Percentiles rank a stretch among this genome's conserved stretches.
phyloP scores from a whole-genome alignment of 495 filamentous ascomycete species.

The Podospora pseudopauciseta region DNA sequence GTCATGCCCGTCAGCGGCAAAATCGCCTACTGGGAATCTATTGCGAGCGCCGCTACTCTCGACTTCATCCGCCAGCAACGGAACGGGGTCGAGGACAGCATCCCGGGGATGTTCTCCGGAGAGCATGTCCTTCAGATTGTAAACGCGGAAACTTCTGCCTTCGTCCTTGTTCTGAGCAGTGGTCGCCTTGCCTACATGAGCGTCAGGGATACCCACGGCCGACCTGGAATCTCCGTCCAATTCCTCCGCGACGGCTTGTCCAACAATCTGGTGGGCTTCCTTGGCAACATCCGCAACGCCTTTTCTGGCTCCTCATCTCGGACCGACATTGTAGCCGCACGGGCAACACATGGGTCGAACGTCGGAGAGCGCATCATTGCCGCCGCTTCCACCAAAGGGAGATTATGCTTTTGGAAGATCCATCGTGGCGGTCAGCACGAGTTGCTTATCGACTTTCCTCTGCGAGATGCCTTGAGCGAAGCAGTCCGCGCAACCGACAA shows the following conservation, averaged over 20 bases:
- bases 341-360: constrained; percentile 60
- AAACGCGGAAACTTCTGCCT: constrained; percentile 77
- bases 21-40: constrained; percentile 91
- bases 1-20: constrained; percentile 78
- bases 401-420: constrained; percentile 79
- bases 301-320: constrained; percentile 61
- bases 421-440: constrained; percentile 73
- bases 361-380: constrained; percentile 83
- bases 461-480: constrained; percentile 33
- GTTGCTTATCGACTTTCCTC: constrained; percentile 46
- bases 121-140: constrained; percentile 74
- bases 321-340: constrained; percentile 73
- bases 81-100: constrained; percentile 68
- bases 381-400: constrained; percentile 67
- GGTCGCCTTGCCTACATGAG: constrained; percentile 83
- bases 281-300: constrained; percentile 72
- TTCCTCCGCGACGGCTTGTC: constrained; percentile 61
- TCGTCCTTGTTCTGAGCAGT: constrained; percentile 75
- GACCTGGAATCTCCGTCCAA: constrained; percentile 69
- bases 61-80: constrained; percentile 73
- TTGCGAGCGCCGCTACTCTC: constrained; percentile 73
- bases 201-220: constrained; percentile 78
- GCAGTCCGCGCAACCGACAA: constrained; percentile 35
- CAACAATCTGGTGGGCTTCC: constrained; percentile 56
- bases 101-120: constrained; percentile 68